Conservation (phyloP, 805 yeast species). For the Brettanomyces bruxellensis region DNA sequence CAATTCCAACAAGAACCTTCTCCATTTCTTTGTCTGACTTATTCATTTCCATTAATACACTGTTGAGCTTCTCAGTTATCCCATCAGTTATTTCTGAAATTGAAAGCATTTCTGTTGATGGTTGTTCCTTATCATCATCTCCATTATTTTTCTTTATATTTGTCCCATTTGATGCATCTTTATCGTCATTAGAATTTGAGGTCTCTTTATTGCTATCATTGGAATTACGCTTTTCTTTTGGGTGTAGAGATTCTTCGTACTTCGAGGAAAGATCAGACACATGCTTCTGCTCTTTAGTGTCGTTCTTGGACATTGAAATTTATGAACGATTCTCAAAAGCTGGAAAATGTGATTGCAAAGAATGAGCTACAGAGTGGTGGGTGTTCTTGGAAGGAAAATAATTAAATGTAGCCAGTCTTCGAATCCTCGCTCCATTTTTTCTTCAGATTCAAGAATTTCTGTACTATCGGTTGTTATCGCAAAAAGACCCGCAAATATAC, state of each 20-base stretch:
- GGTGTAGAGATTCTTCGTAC: background rate
- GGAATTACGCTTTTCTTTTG: background rate
- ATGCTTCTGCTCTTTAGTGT: no score
- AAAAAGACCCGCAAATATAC: no score
- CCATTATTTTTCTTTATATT: background rate
- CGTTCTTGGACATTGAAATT: no score
- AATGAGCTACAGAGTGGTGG: no score
- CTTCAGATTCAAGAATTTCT: no score
- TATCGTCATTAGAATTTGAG: background rate
- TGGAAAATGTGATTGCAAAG: no score
- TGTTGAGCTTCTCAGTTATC: slow-evolving; percentile 14
- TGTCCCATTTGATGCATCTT: background rate
- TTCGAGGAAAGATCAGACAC: background rate
- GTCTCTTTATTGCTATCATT: background rate
- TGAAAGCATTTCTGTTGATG: slow-evolving; percentile 7
- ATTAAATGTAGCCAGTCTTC: no score
- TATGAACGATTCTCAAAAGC: no score
- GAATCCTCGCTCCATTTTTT: no score
- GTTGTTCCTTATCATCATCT: slow-evolving; percentile 3
- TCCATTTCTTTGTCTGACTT: slow-evolving; percentile 15
- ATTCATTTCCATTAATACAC: slow-evolving; percentile 14
- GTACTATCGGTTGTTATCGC: no score
- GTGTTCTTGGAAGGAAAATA: no score
- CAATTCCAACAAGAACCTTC: slow-evolving; percentile 12
- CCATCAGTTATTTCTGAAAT: slow-evolving; percentile 17